Percentiles rank a stretch among this genome's conserved stretches.
Conservation (phyloP, 2,329 filamentous ascomycete species). For the Fusarium ramigenum region DNA sequence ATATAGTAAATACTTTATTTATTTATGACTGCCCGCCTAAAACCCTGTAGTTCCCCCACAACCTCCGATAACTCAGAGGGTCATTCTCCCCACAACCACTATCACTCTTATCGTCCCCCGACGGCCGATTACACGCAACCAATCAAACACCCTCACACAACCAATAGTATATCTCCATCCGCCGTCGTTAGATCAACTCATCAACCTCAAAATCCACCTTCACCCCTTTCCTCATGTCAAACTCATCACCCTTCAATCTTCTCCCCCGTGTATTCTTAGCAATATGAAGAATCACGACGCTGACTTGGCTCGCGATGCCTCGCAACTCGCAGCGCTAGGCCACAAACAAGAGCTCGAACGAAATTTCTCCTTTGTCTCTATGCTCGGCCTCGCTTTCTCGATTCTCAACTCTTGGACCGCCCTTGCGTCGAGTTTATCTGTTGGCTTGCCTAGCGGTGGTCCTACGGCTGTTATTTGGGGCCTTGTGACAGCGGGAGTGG, state of each 20-base stretch:
- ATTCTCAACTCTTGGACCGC: not conserved
- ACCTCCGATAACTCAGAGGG: not conserved
- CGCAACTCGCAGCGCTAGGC: not conserved
- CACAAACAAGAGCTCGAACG: not conserved
- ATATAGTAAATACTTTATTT: no score
- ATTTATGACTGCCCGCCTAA: no score
- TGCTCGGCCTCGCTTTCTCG: not conserved
- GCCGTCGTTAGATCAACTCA: not conserved
- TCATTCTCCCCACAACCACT: not conserved
- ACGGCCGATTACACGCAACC: not conserved
- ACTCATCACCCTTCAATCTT: not conserved
- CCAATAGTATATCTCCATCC: not conserved
- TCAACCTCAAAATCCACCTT: not conserved
- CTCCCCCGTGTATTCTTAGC: no score
- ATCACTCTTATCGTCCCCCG: not conserved
- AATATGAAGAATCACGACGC: not conserved
- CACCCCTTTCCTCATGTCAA: not conserved
- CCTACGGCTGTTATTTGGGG: not conserved
- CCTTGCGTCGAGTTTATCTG: not conserved
- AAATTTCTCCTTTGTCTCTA: not conserved
- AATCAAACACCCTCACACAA: not conserved
- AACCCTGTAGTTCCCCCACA: not conserved
- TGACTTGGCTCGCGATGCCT: not conserved
- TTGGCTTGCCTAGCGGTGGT: not conserved
- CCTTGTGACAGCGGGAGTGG: not conserved